Percentiles rank a stretch among this genome's conserved stretches.
These are phyloP conservation scores for Termitomyces sp. DNA, from an alignment of 768 basidiomycete species.

Conservation along the genomic window DNA sequence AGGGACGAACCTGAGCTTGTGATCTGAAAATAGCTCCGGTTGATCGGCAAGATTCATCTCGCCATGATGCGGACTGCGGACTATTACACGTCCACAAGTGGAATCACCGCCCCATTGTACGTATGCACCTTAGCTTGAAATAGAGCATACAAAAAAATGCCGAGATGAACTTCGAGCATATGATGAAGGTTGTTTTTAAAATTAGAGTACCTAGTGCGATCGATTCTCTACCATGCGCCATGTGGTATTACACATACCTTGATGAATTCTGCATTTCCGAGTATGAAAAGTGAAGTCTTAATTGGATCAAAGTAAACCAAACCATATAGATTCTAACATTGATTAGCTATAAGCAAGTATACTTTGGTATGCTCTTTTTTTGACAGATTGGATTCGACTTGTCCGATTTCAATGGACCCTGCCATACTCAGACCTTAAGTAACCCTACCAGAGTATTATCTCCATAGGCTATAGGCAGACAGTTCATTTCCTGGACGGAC, in stretches of 20 bases:
- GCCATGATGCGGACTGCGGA: not conserved
- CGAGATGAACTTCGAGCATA: slow-evolving; percentile 7
- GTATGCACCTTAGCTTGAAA: not conserved
- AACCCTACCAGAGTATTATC: no score
- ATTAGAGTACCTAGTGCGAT: not conserved
- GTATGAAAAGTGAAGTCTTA: not conserved
- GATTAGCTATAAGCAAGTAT: not conserved
- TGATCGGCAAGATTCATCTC: slow-evolving; percentile 6
- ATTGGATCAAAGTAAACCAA: not conserved
- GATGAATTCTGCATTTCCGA: not conserved
- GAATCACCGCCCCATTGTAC: not conserved
- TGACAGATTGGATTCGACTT: no score
- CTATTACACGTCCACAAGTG: not conserved
- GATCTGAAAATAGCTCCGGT: not conserved
- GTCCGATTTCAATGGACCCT: no score
- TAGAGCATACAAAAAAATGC: not conserved
- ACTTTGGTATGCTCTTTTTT: no score
- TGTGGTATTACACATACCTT: not conserved
- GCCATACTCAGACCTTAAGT: no score
- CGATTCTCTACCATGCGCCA: not conserved
- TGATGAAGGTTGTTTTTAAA: not conserved
- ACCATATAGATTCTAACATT: not conserved
- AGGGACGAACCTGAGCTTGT: not conserved
- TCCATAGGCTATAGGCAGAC: no score
- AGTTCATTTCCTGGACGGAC: no score